Conservation (phyloP, 371 early-diverging fungal species). For the Mortierella sp. region DNA sequence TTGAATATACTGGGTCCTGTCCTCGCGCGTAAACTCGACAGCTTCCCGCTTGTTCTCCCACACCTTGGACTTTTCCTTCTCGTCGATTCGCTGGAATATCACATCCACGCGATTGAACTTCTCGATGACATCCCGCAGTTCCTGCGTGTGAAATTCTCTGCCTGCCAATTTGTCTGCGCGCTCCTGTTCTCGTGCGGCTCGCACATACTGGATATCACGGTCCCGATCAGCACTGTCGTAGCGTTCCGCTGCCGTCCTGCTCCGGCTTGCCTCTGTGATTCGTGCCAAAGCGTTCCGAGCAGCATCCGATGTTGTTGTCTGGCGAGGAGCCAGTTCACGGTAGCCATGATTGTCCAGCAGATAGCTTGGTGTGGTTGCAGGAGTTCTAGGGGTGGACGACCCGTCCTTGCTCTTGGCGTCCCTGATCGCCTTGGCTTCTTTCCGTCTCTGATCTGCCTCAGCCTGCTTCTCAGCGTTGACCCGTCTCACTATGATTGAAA, state of each 20-base stretch:
- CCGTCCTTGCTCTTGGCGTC: constrained; percentile 14
- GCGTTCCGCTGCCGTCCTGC: constrained; percentile 34
- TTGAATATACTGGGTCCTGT: constrained; percentile 67
- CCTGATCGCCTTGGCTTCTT: constrained; percentile 38
- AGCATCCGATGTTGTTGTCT: constrained; percentile 20
- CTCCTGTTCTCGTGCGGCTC: constrained; percentile 35
- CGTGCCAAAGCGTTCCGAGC: constrained; percentile 39
- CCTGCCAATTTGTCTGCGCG: constrained; percentile 34
- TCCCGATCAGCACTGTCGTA: constrained; percentile 41
- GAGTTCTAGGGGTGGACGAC: neutral
- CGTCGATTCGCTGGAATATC: constrained; percentile 48
- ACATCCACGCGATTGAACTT: constrained; percentile 59
- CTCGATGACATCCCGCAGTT: constrained; percentile 45
- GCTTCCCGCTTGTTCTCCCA: constrained; percentile 52
- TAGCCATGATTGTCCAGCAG: constrained; percentile 11
- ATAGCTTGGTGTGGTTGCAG: constrained; percentile 13
- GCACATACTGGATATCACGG: constrained; percentile 39
- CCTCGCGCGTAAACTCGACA: constrained; percentile 40
- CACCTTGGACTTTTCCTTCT: constrained; percentile 35
- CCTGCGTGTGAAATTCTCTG: constrained; percentile 17
- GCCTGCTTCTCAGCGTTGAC: constrained; percentile 45
- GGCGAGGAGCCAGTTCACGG: constrained; percentile 36
- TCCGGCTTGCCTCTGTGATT: constrained; percentile 34
- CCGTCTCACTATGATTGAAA: constrained; percentile 25
- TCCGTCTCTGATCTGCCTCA: constrained; percentile 33